A percentile compares a stretch with the other conserved stretches of the same genome.
phyloP scores from a whole-genome alignment of 129 eudicot genomes.

The Silybum marianum region DNA sequence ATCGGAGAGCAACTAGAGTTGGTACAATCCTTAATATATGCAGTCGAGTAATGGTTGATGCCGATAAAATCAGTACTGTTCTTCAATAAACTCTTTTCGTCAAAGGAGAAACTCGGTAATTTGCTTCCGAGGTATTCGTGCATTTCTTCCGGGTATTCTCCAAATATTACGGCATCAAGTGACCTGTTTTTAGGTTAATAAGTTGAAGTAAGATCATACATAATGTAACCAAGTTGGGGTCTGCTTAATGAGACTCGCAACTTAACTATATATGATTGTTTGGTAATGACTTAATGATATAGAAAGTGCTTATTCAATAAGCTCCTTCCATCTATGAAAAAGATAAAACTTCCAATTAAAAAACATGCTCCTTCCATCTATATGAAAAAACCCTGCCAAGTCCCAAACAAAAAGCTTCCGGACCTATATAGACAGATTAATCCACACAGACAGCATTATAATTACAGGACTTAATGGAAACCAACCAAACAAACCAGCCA shows the following conservation, averaged over 20 bases:
- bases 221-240: neutral
- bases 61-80: constrained; percentile 70
- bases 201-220: neutral
- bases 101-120: constrained; percentile 55
- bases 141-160: constrained; percentile 77
- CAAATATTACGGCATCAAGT: constrained; percentile 65
- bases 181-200: constrained; percentile 42
- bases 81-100: constrained; percentile 48
- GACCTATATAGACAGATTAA: neutral
- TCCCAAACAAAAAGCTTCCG: neutral
- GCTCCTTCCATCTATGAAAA: neutral
- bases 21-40: constrained; percentile 64
- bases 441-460: neutral
- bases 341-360: no score
- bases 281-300: no score
- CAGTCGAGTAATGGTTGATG: constrained; percentile 64
- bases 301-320: no score
- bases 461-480: no score
- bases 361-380: neutral
- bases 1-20: constrained; percentile 39
- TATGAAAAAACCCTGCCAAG: neutral
- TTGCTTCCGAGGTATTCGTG: constrained; percentile 41
- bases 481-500: neutral
- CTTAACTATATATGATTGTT: no score
- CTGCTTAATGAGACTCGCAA: no score